Evolutionary conservation across 2,329 filamentous ascomycete genomes (phyloP), one percentile per base, ranked within the genome.

Genomic region (Cercospora sp.): DNA sequence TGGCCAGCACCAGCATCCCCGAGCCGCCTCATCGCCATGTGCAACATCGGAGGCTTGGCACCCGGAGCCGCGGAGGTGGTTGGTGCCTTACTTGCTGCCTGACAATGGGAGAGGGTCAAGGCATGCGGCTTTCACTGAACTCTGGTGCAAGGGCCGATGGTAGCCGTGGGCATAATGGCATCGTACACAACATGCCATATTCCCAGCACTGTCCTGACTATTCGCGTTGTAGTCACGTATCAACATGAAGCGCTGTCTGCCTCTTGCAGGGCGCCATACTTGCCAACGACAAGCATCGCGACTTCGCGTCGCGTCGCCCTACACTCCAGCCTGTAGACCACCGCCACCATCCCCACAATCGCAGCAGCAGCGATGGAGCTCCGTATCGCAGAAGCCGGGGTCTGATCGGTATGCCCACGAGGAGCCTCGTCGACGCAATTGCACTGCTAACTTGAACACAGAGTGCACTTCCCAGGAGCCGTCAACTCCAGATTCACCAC

Each of bases 401-500:
- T 86, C 87, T 67, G 87, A 89, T 76, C 84, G 83, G 87, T 89
- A 81, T 10, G 43, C 24, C 8, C 12, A n/a, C 10, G 3, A 16
- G n/a, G 26, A 10, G 45, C 21, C 21, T 21, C 21, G 21, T 18
- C 21, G 55, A 21, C 4, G 16, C 45, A n/a, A 6, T 3, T 65
- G 21, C 7, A 16, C 21, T 8, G 16, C n/a, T 45, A 26, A 18
- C 30, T 24, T 32, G 12, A 2, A 6, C 37, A 70, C 21, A 61
- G 86, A 66, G 85, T 88, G 10, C 83, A 88, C 65, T 99, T 99
- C 74, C 95, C 95, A 0, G 95, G 95, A n/a, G 95, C 95, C 0
- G 85, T 98, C 62, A 94, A 97, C 79, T 97, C 93, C 79, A 92
- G 92, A 70, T 99, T 99, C 81, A 97, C 92, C 4, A 90, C 87